Conservation (phyloP, 169 alveolate genomes). For the Cryptosporidium sp. region DNA sequence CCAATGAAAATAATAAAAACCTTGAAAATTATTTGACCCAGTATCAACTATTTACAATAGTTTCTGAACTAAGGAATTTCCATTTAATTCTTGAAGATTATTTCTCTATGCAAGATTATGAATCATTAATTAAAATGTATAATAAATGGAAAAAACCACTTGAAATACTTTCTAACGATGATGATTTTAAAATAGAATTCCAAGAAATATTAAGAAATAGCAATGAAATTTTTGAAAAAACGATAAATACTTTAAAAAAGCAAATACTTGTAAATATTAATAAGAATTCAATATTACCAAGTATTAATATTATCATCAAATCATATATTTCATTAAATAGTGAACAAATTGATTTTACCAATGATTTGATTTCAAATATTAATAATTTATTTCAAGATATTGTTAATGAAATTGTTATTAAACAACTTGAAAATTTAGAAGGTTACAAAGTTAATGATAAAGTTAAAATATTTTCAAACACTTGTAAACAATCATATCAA, state of each 20-base stretch:
- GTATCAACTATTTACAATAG: background rate
- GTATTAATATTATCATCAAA: background rate
- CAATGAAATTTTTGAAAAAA: constrained; percentile 40
- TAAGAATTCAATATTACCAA: constrained; percentile 10
- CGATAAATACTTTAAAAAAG: constrained; percentile 20
- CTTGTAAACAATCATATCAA: constrained; percentile 30
- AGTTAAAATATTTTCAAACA: background rate
- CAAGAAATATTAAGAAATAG: background rate
- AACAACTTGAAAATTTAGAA: constrained; percentile 29
- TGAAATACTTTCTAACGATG: constrained; percentile 30
- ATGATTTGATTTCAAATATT: constrained; percentile 26
- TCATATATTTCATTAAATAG: constrained; percentile 22
- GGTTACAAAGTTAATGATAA: background rate
- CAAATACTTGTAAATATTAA: constrained; percentile 15
- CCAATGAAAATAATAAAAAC: constrained; percentile 25
- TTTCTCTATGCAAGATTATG: constrained; percentile 24
- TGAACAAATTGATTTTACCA: constrained; percentile 8
- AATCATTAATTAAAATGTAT: background rate
- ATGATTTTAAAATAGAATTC: background rate
- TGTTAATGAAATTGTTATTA: constrained; percentile 39
- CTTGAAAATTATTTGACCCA: background rate
- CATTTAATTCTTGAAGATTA: constrained; percentile 15
- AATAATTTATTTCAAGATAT: constrained; percentile 21
- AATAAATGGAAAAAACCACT: constrained; percentile 53
- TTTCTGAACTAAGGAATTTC: constrained; percentile 5